These are phyloP conservation scores for Gautieria morchelliformis DNA, from an alignment of 768 basidiomycete genomes.

Conservation along the genomic window DNA sequence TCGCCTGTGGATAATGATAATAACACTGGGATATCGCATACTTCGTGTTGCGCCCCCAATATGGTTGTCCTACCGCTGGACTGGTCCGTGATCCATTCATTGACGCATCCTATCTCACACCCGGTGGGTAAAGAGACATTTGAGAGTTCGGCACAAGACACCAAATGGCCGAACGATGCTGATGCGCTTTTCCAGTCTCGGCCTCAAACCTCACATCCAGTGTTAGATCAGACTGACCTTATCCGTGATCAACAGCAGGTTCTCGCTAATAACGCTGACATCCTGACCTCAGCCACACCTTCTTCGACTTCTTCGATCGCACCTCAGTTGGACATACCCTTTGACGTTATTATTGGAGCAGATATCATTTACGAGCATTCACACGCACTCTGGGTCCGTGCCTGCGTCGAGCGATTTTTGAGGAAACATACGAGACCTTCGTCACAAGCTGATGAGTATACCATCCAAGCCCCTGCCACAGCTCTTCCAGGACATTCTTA, in stretches of 20 bases:
- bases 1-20: neutral
- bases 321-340: conserved; percentile 17
- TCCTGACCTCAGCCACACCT: neutral
- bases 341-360: conserved; percentile 43
- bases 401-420: conserved; percentile 31
- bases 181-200: too few species aligned
- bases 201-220: too few species aligned
- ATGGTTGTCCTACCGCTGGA: conserved; percentile 26
- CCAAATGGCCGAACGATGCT: too few species aligned
- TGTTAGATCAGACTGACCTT: too few species aligned
- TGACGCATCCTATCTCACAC: neutral
- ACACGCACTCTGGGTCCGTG: conserved; percentile 38
- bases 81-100: conserved; percentile 24
- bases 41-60: neutral
- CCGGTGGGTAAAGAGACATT: neutral
- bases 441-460: conserved; percentile 19
- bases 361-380: conserved; percentile 45
- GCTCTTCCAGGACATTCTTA: neutral
- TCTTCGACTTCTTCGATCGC: too few species aligned
- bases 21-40: neutral
- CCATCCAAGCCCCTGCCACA: neutral
- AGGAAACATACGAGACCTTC: conserved; percentile 13
- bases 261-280: neutral
- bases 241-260: neutral
- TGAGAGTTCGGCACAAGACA: neutral